A percentile compares a stretch with the other conserved stretches of the same genome.
Conservation (phyloP, 805 yeast species). For the Helenozyma baotianmanensis region DNA sequence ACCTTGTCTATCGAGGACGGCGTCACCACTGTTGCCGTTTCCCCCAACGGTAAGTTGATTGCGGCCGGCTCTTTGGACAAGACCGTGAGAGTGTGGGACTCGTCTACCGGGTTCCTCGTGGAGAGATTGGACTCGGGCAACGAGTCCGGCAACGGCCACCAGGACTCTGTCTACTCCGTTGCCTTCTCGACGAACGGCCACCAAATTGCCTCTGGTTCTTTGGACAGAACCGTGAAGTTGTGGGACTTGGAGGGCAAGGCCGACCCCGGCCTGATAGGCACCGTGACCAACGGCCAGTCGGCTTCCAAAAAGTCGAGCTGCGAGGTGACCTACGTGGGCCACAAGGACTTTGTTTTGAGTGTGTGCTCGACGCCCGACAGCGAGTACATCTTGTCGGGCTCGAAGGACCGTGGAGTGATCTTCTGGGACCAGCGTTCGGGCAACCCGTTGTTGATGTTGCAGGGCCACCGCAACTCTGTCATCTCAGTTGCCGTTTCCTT, state of each 20-base stretch:
- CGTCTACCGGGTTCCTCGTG: slow-evolving; percentile 83
- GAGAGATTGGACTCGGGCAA: slow-evolving; percentile 89
- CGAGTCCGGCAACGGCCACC: slow-evolving; percentile 88
- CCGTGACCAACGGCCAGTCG: slow-evolving; percentile 15
- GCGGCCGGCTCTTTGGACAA: slow-evolving; percentile 97
- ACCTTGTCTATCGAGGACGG: slow-evolving; percentile 94
- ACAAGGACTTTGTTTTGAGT: slow-evolving; percentile 90
- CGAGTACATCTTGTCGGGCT: slow-evolving; percentile 86
- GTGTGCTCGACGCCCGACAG: slow-evolving; percentile 94
- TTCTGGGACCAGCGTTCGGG: slow-evolving; percentile 94
- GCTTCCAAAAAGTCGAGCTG: slow-evolving; percentile 49
- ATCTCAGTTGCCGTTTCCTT: slow-evolving; percentile 91
- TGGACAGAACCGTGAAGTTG: slow-evolving; percentile 91
- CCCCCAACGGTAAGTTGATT: slow-evolving; percentile 89
- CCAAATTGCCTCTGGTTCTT: slow-evolving; percentile 90
- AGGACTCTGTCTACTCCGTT: slow-evolving; percentile 92
- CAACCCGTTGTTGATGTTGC: slow-evolving; percentile 89
- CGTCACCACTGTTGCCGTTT: slow-evolving; percentile 94
- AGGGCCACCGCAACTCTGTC: slow-evolving; percentile 94
- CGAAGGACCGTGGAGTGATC: slow-evolving; percentile 94
- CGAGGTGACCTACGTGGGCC: slow-evolving; percentile 92
- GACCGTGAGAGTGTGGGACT: slow-evolving; percentile 96
- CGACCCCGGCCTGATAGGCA: slow-evolving; percentile 20
- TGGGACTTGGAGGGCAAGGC: slow-evolving; percentile 78
- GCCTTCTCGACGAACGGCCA: slow-evolving; percentile 88